Evolutionary conservation across 176 grass and related monocot genomes (phyloP), one percentile per base, ranked within the genome.

Genomic region (Olyra latifolia): DNA sequence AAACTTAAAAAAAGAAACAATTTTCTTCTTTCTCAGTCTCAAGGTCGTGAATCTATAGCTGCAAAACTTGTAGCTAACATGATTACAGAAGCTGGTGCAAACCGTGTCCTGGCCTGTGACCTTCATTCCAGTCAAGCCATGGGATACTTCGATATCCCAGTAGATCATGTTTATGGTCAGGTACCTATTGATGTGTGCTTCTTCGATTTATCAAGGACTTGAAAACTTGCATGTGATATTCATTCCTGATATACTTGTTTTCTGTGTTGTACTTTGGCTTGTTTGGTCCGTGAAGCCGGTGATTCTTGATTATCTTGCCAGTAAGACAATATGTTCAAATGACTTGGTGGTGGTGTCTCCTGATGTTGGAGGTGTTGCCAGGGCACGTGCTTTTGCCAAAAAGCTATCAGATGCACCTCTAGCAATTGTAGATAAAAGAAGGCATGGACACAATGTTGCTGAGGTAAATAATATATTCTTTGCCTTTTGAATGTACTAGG

Each of bases 41-140:
- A 98, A 89, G 95, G 92, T 27, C 88, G 95, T 87, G 95, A 98
- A 88, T 98, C 95, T 70, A 98, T 98, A 88, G 95, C 95, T 25
- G 95, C 92, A 66, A 98, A 98, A 56, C 95, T 98, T 89, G 92
- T 98, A 81, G 92, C 95, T 61, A 98, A 98, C 84, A 95, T 98
- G 92, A 98, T 98, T 71, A 98, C 95, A 35, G 92, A 98, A 95
- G 92, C 95, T 83, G 95, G 95, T 79, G 95, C 95, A 3, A 93
- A 98, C 69, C 92, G 95, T 85, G 95, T 98, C 67, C 92, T 98
- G 71, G 81, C 91, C 23, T 98, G 95, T 87, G 95, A 98, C 75
- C 88, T 98, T 82, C 95, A 98, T 90, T 98, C 95, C 16, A 93
- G 95, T 74, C 95, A 98, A 85, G 93, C 95, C 24, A 95, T 98